Base-by-base conservation (phyloP, 768 basidiomycete species). In the Roridomyces roridus region DNA sequence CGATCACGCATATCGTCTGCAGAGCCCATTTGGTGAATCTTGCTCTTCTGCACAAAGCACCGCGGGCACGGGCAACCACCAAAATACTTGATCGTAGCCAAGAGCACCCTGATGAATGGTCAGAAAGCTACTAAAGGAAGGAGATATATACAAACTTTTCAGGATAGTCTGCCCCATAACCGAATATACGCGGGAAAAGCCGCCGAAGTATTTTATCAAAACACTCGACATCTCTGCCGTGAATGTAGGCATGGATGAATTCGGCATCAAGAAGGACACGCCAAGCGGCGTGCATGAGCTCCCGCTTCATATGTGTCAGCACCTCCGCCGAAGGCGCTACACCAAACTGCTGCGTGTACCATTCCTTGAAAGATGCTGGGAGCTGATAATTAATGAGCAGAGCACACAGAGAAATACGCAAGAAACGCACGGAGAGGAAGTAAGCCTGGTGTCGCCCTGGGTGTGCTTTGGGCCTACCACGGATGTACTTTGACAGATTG, bases 301-400 rank as follows among this genome's bases (percentile, higher is more conserved):
- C 43, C 26, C 23, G 52, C 52, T 41, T 36, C 24, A 45, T 7
- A 25, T 45, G 43, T 25, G 43, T 45, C 29, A 31, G 29, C 6
- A 31, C 7, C 29, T 31, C 29, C 14, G 29, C 6, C 7, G 29
- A 31, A 6, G 29, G 29, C 29, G 29, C 7, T 7, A 31, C 29
- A 14, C 29, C 29, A 31, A 31, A 31, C 29, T 31, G 6, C 14
- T 31, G 7, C 7, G 7, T 6, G 14, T 31, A 31, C 29, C 29
- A 31, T 6, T 31, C 29, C 14, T 31, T 31, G 29, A 31, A 31
- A 6, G 29, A 31, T 31, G 29, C 29, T 31, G 29, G 29, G 7
- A 31, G 62, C 72, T 79, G 70, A 73, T 76, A 70, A 79, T 77
- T 79, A 82, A 75, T 40, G 54, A 28, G 41, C 34, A 18, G 26